A percentile compares a stretch with the other conserved stretches of the same genome.
Conservation (phyloP, 1,284 basidiomycete genomes). For the Phaffia rhodozyma region DNA sequence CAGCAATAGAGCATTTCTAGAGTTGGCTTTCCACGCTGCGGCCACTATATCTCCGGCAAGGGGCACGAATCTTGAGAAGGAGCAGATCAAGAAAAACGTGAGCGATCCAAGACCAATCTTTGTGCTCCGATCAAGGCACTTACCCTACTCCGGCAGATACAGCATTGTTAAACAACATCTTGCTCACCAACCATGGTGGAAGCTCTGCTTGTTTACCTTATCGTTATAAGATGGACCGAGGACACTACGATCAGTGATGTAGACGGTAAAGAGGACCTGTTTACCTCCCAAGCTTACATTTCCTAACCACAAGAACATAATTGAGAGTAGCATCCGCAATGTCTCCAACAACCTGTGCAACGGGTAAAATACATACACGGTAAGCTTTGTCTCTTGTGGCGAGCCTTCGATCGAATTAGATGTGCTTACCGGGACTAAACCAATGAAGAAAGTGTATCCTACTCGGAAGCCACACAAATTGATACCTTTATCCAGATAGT, state of each 20-base stretch:
- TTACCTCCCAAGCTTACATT: too few species aligned
- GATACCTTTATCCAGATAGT: constrained; percentile 86
- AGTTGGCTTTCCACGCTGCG: constrained; percentile 75
- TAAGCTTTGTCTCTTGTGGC: constrained; percentile 36
- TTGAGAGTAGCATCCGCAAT: constrained; percentile 46
- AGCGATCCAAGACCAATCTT: not conserved
- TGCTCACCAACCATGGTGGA: constrained; percentile 52
- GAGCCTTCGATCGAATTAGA: not conserved
- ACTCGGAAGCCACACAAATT: constrained; percentile 68
- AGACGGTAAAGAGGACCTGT: too few species aligned
- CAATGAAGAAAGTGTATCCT: constrained; percentile 70
- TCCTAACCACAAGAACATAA: not conserved
- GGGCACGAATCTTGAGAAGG: constrained; percentile 46
- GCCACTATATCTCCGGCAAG: constrained; percentile 61
- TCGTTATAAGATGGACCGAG: not conserved
- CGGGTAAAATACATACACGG: too few species aligned
- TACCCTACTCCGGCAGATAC: constrained; percentile 55
- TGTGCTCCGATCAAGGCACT: constrained; percentile 17
- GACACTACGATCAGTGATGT: not conserved
- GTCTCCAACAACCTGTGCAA: constrained; percentile 64
- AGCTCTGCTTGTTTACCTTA: constrained; percentile 34
- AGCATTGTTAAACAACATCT: constrained; percentile 70
- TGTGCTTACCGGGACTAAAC: constrained; percentile 29
- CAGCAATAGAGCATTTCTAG: constrained; percentile 54
- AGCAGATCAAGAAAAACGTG: not conserved